phyloP scores from a whole-genome alignment of 768 basidiomycete species.

The Boletus reticuloceps region DNA sequence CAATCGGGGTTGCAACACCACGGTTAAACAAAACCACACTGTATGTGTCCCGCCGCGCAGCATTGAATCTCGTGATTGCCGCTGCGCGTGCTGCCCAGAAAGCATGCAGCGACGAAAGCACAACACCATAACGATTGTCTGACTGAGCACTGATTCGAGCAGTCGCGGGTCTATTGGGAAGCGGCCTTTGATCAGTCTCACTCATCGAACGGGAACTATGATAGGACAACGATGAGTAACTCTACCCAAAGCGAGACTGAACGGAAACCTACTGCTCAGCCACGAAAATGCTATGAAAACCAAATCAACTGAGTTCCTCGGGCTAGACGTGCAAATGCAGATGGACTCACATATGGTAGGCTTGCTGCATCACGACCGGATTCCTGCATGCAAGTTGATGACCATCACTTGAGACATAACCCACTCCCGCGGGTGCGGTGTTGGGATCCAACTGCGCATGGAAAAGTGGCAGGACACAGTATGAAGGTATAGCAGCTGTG shows the following conservation, averaged over 20 bases:
- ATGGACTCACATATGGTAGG: constrained; percentile 56
- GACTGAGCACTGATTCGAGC: constrained; percentile 33
- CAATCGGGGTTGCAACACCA: constrained; percentile 19
- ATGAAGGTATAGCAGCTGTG: constrained; percentile 45
- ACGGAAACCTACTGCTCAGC: constrained; percentile 40
- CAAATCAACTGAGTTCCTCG: neutral
- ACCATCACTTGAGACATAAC: constrained; percentile 56
- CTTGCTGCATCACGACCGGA: constrained; percentile 48
- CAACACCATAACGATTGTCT: constrained; percentile 56
- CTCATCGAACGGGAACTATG: constrained; percentile 53
- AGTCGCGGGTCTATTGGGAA: constrained; percentile 41
- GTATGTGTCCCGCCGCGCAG: constrained; percentile 50
- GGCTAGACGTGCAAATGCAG: rapidly evolving
- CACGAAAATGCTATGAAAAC: constrained; percentile 45
- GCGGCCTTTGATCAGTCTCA: constrained; percentile 38
- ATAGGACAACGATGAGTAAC: neutral
- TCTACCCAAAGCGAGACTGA: neutral
- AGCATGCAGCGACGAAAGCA: constrained; percentile 50
- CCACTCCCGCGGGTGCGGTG: constrained; percentile 29
- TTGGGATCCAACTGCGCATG: constrained; percentile 38
- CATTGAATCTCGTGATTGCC: constrained; percentile 28
- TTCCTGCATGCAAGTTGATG: constrained; percentile 55
- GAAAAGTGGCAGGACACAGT: constrained; percentile 53
- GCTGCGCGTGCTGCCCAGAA: constrained; percentile 56
- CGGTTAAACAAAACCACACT: constrained; percentile 49